These are phyloP conservation scores for Medicago lupulina DNA, from an alignment of 306 rosid species.

Conservation along the genomic window DNA sequence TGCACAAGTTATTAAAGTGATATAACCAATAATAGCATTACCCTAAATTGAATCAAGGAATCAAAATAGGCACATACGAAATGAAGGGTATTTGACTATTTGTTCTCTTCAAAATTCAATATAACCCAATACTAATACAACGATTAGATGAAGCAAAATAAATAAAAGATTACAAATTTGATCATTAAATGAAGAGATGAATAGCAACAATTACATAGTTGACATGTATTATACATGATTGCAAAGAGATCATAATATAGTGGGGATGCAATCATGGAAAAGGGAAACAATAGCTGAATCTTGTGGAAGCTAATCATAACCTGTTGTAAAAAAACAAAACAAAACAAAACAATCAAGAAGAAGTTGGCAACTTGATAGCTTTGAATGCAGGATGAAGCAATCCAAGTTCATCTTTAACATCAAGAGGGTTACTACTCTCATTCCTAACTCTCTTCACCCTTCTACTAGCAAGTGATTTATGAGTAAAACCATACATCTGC, in stretches of 20 bases:
- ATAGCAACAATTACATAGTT: conserved; percentile 41
- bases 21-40: conserved; percentile 6
- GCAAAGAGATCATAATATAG: conserved; percentile 30
- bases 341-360: conserved; percentile 31
- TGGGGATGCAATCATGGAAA: neutral
- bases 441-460: conserved; percentile 77
- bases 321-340: neutral
- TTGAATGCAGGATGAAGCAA: conserved; percentile 85
- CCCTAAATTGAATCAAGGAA: conserved; percentile 18
- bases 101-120: conserved; percentile 36
- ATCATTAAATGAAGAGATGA: conserved; percentile 34
- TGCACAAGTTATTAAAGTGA: neutral
- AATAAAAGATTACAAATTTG: conserved; percentile 38
- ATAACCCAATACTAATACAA: conserved; percentile 34
- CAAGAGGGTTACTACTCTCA: conserved; percentile 69
- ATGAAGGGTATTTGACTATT: neutral
- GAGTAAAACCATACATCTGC: conserved; percentile 83
- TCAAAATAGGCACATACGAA: neutral
- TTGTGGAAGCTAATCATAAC: conserved; percentile 16
- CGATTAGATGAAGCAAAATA: conserved; percentile 27
- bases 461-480: conserved; percentile 67
- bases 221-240: conserved; percentile 22
- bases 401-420: conserved; percentile 76
- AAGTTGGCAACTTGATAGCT: conserved; percentile 58
- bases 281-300: conserved; percentile 15